Conservation (phyloP, 2,329 filamentous ascomycete genomes). For the Phyllosticta paracitricarpa region DNA sequence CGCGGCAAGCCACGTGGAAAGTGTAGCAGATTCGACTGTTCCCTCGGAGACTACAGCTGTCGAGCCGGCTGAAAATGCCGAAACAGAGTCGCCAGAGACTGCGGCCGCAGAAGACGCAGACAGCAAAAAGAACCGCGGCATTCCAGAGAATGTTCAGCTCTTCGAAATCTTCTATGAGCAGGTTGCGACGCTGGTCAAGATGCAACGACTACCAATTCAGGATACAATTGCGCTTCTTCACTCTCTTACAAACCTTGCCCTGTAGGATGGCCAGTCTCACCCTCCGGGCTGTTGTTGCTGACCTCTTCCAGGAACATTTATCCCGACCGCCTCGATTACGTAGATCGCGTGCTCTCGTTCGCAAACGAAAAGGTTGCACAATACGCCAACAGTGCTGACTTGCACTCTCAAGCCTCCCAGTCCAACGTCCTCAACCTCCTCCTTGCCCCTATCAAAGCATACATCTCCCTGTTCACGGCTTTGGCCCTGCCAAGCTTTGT, state of each 20-base stretch:
- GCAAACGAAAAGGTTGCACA: conserved; percentile 78
- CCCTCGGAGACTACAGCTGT: conserved; percentile 19
- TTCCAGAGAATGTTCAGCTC: conserved; percentile 71
- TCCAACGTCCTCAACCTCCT: conserved; percentile 81
- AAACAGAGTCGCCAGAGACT: conserved; percentile 16
- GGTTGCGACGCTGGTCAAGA: conserved; percentile 85
- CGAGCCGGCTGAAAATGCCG: conserved; percentile 24
- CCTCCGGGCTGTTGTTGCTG: conserved; percentile 14
- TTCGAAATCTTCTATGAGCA: conserved; percentile 98
- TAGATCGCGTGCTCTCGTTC: conserved; percentile 87
- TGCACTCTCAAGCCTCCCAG: conserved; percentile 81
- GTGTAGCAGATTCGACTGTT: conserved; percentile 21
- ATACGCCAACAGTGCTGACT: conserved; percentile 86
- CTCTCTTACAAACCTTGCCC: conserved; percentile 84
- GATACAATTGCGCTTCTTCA: conserved; percentile 90
- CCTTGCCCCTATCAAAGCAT: conserved; percentile 81
- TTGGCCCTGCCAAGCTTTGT: conserved; percentile 86
- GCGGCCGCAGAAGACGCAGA: conserved; percentile 31
- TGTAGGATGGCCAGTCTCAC: conserved; percentile 38
- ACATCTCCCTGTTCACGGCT: conserved; percentile 92
- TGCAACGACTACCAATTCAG: conserved; percentile 81
- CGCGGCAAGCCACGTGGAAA: conserved; percentile 14
- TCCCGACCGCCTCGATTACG: conserved; percentile 82
- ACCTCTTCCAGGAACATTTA: conserved; percentile 63
- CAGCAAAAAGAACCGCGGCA: conserved; percentile 41